These are phyloP conservation scores for Apodospora peruviana DNA, from an alignment of 495 filamentous ascomycete genomes.

Conservation along the genomic window DNA sequence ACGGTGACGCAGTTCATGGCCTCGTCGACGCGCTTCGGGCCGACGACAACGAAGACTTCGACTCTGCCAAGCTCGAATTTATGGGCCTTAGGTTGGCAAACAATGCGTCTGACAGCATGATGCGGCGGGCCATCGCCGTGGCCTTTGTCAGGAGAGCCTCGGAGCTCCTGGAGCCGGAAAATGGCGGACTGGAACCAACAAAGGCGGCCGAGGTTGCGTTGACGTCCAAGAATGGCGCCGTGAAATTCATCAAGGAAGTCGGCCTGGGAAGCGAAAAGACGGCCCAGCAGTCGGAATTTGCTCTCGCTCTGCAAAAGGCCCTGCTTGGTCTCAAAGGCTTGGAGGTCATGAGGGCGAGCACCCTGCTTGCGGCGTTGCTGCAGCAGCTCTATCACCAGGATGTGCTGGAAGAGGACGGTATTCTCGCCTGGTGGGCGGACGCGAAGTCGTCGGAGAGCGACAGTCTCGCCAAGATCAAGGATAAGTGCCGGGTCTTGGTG, in stretches of 20 bases:
- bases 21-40: constrained; percentile 70
- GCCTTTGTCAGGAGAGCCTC: constrained; percentile 79
- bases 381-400: constrained; percentile 82
- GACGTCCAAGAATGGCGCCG: constrained; percentile 37
- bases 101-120: constrained; percentile 81
- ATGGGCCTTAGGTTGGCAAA: constrained; percentile 81
- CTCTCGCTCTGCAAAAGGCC: constrained; percentile 76
- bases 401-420: constrained; percentile 81
- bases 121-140: constrained; percentile 77
- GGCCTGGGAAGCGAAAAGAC: constrained; percentile 43
- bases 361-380: constrained; percentile 64
- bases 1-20: constrained; percentile 78
- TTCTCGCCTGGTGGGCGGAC: constrained; percentile 84
- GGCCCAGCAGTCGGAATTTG: constrained; percentile 71
- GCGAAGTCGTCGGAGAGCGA: constrained; percentile 55
- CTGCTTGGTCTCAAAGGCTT: constrained; percentile 53
- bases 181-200: constrained; percentile 44
- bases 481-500: constrained; percentile 70
- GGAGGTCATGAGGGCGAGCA: constrained; percentile 44
- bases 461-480: constrained; percentile 63
- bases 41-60: constrained; percentile 59
- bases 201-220: constrained; percentile 62
- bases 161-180: constrained; percentile 59
- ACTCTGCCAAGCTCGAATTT: constrained; percentile 84
- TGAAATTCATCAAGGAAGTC: constrained; percentile 47